Conservation (phyloP, 306 rosid genomes). For the Begonia masoniana region DNA sequence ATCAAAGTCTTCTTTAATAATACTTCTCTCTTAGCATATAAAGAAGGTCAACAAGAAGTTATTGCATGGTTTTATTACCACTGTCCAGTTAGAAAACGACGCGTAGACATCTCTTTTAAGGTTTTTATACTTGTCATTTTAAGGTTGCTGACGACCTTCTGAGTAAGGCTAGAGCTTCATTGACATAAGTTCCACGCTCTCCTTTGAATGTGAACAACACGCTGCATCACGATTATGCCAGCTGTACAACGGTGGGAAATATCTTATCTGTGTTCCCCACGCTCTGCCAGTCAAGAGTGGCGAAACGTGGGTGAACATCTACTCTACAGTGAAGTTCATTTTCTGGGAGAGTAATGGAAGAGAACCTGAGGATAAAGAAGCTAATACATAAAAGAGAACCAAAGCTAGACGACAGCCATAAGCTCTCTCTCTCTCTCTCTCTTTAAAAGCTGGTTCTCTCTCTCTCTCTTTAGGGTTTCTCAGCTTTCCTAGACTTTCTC, state of each 20-base stretch:
- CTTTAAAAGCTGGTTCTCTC: constrained; percentile 1
- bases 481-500: constrained; percentile 14
- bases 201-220: constrained; percentile 20
- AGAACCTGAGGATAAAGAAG: neutral
- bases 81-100: constrained; percentile 20
- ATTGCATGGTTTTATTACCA: too few species aligned
- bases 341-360: constrained; percentile 28
- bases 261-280: too few species aligned
- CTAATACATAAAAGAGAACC: constrained; percentile 3
- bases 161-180: neutral
- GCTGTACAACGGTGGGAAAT: too few species aligned
- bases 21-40: too few species aligned
- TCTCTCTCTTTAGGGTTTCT: constrained; percentile 31
- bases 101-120: constrained; percentile 17
- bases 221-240: neutral
- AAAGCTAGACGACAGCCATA: neutral
- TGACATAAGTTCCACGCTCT: too few species aligned
- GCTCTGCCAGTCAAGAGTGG: too few species aligned
- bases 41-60: too few species aligned
- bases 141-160: constrained; percentile 21
- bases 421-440: constrained; percentile 3
- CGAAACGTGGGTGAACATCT: constrained; percentile 13
- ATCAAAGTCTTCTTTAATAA: too few species aligned
- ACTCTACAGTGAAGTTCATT: constrained; percentile 25
- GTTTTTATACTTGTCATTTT: constrained; percentile 4